These are phyloP conservation scores for Rhizoclosmatium globosum DNA, from an alignment of 192 early-diverging fungal species.

Conservation along the genomic window DNA sequence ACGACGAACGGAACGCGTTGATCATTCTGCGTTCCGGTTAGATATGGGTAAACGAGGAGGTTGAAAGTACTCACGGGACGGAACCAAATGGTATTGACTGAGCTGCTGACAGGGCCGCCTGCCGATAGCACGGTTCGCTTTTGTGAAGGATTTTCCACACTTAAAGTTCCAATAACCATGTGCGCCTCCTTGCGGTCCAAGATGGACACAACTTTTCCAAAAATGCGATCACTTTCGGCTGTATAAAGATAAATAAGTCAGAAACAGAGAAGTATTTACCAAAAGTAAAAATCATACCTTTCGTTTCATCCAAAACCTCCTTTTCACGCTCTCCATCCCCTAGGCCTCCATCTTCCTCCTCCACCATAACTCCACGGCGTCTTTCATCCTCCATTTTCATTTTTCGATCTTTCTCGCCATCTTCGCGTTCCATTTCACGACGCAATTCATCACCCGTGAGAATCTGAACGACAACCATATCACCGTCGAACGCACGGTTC, in stretches of 20 bases:
- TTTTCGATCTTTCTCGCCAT: slow-evolving; percentile 45
- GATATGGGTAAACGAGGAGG: neutral
- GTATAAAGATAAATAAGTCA: slow-evolving; percentile 6
- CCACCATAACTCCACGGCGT: slow-evolving; percentile 40
- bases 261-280: neutral
- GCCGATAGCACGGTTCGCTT: neutral
- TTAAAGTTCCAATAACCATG: slow-evolving; percentile 55
- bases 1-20: slow-evolving; percentile 79
- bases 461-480: slow-evolving; percentile 79
- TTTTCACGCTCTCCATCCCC: slow-evolving; percentile 32
- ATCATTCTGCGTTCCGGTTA: slow-evolving; percentile 55
- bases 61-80: slow-evolving; percentile 66
- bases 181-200: slow-evolving; percentile 41
- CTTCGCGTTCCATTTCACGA: slow-evolving; percentile 62
- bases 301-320: neutral
- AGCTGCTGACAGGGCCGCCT: slow-evolving; percentile 20
- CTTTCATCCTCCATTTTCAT: slow-evolving; percentile 46
- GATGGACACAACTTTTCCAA: slow-evolving; percentile 59
- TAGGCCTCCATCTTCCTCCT: slow-evolving; percentile 44
- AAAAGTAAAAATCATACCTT: neutral
- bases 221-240: slow-evolving; percentile 41
- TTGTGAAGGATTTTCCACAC: slow-evolving; percentile 39
- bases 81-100: slow-evolving; percentile 72
- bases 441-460: slow-evolving; percentile 73
- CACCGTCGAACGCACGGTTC: slow-evolving; percentile 89